Base-by-base conservation (phyloP, 257 asterid species). In the Misopates orontium region DNA sequence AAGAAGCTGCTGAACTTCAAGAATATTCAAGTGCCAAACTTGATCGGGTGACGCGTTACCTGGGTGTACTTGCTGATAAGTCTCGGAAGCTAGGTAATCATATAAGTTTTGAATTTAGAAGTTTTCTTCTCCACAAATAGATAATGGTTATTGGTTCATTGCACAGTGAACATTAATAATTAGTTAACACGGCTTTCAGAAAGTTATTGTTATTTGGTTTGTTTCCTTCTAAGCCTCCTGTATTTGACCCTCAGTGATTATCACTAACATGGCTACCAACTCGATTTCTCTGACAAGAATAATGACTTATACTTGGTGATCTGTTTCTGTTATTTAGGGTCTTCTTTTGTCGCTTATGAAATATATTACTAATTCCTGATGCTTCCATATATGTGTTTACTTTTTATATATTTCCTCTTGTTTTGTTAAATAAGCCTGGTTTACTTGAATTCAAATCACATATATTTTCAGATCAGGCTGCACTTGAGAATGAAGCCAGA, bases 61-160 rank as follows among this genome's bases (percentile, higher is more conserved):
- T 94, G 50, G 96, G 99, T 64, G 96, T 83, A 56, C 99, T 94
- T 80, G 96, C 99, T 74, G 96, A 87, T 53, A 87, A 86, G 79
- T 75, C 99, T 41, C 97, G 86, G 47, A 87, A 84, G 78, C 83
- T 93, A 78, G 98, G 98, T 90, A 85, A 73, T 24, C 48, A 60
- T 52, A 23, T 39, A 59, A 40, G 48, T 32, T n/a, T 71, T 72
- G 72, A 36, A 28, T 68, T 62, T 50, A 41, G 59, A 53, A 23
- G 31, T 22, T 56, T 54, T 48, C 44, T 66, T 48, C 12, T 42
- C 17, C 41, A 54, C 10, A 55, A 59, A n/a, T 63, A 44, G 16
- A 57, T 18, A 41, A 21, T 20, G 53, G 21, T 24, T 31, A 56
- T 59, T 60, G 23, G 62, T 31, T 72, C 50, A 24, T 51, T 60